These are phyloP conservation scores for Ogataea trehaloabstinens DNA, from an alignment of 805 yeast genomes.

Conservation along the genomic window DNA sequence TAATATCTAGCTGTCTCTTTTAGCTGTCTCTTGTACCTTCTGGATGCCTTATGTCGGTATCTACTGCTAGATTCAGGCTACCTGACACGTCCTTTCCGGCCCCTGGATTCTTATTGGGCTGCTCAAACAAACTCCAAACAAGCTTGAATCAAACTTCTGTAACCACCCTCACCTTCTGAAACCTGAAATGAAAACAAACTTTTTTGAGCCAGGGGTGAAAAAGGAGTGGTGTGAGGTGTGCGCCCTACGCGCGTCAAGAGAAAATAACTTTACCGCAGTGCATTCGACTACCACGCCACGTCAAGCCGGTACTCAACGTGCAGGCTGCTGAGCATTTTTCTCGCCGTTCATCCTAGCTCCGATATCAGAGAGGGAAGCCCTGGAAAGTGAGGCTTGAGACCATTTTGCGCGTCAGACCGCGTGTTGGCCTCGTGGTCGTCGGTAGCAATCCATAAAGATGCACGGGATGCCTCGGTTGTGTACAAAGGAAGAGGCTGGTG, in stretches of 20 bases:
- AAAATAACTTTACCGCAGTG: too few relatives aligned
- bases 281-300: too few relatives aligned
- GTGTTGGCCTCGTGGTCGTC: slow-evolving; percentile 36
- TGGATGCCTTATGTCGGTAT: too few relatives aligned
- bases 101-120: too few relatives aligned
- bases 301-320: too few relatives aligned
- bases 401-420: not conserved
- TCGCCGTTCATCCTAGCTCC: not conserved
- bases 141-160: not conserved
- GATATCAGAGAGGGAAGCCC: not conserved
- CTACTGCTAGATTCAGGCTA: too few relatives aligned
- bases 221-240: slow-evolving; percentile 22
- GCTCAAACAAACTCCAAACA: not conserved
- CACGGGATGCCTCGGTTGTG: slow-evolving; percentile 32
- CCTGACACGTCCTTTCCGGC: too few relatives aligned
- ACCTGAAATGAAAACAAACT: slow-evolving; percentile 4
- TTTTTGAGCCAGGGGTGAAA: slow-evolving; percentile 2
- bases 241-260: slow-evolving; percentile 3
- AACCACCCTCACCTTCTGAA: not conserved
- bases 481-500: slow-evolving; percentile 6
- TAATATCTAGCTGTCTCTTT: too few relatives aligned
- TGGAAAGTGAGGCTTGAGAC: not conserved
- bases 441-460: slow-evolving; percentile 46
- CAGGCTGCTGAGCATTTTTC: too few relatives aligned
- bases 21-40: too few relatives aligned